phyloP scores from a whole-genome alignment of 176 grass and related monocot species.

The Eleusine coracana region DNA sequence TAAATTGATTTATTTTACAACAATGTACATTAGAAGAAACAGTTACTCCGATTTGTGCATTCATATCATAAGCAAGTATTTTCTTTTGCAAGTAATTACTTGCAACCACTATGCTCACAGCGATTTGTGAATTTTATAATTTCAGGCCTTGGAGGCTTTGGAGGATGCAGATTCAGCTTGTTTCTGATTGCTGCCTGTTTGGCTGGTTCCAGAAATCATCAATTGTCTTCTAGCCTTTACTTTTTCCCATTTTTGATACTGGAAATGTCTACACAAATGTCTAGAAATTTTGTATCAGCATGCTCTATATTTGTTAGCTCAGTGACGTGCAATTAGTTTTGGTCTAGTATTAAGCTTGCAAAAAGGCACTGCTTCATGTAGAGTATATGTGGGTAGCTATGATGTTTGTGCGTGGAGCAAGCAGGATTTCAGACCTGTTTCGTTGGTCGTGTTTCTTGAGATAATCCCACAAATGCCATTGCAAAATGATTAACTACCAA shows the following conservation, averaged over 20 bases:
- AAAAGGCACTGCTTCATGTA: background rate
- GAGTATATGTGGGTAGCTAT: background rate
- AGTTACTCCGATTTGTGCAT: background rate
- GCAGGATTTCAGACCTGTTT: background rate
- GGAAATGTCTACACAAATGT: conserved; percentile 27
- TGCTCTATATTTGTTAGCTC: conserved; percentile 30
- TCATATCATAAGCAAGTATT: too few relatives aligned
- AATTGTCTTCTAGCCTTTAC: background rate
- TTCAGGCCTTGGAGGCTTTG: conserved; percentile 44
- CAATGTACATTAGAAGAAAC: background rate
- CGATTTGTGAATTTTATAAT: background rate
- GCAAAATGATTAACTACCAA: too few relatives aligned
- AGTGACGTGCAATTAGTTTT: conserved; percentile 34
- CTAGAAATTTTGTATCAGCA: conserved; percentile 41
- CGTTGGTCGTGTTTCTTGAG: too few relatives aligned
- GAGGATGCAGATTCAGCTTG: conserved; percentile 37
- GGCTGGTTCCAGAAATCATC: conserved; percentile 34
- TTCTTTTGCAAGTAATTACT: background rate
- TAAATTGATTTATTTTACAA: background rate
- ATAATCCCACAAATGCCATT: too few relatives aligned
- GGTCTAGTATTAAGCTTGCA: conserved; percentile 36
- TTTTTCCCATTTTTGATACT: conserved; percentile 36
- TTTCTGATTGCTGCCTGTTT: background rate
- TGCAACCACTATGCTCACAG: background rate
- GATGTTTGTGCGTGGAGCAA: background rate